These are phyloP conservation scores for Cyanidioschyzon merolae DNA, from an alignment of 23 red algal species.

Conservation along the genomic window DNA sequence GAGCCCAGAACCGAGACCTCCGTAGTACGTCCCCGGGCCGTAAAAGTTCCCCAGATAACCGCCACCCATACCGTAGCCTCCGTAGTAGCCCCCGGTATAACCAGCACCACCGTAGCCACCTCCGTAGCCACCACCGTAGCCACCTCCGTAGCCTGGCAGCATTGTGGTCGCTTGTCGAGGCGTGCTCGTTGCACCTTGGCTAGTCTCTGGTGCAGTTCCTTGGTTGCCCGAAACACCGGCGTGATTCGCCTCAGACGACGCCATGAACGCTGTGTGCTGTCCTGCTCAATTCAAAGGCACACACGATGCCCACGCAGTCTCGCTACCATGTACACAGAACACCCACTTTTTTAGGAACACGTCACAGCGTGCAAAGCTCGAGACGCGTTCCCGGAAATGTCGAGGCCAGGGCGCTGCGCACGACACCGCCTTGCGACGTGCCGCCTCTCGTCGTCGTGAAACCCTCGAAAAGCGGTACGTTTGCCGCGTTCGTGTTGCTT, in stretches of 20 bases:
- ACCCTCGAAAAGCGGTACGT: too few relatives aligned
- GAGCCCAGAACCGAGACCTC: conserved; percentile 1
- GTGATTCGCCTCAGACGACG: neutral
- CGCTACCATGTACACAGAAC: neutral
- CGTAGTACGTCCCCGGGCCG: neutral
- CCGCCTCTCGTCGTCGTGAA: too few relatives aligned
- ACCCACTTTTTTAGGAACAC: neutral
- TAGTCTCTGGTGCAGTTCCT: neutral
- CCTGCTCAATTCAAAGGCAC: too few relatives aligned
- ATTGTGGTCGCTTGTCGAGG: neutral
- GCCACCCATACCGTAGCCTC: neutral
- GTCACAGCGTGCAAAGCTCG: too few relatives aligned
- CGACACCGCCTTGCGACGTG: too few relatives aligned
- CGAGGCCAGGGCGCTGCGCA: too few relatives aligned
- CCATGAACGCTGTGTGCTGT: too few relatives aligned
- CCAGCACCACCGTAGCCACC: neutral
- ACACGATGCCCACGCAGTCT: too few relatives aligned
- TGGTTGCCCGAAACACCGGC: neutral
- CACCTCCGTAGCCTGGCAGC: neutral
- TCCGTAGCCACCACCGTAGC: neutral
- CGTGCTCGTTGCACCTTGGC: neutral
- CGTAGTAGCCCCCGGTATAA: neutral
- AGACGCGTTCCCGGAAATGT: too few relatives aligned
- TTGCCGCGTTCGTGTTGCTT: too few relatives aligned
- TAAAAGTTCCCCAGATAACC: neutral